Evolutionary conservation across 441 rosid species (phyloP).

Genomic region (Gossypium aridum): DNA sequence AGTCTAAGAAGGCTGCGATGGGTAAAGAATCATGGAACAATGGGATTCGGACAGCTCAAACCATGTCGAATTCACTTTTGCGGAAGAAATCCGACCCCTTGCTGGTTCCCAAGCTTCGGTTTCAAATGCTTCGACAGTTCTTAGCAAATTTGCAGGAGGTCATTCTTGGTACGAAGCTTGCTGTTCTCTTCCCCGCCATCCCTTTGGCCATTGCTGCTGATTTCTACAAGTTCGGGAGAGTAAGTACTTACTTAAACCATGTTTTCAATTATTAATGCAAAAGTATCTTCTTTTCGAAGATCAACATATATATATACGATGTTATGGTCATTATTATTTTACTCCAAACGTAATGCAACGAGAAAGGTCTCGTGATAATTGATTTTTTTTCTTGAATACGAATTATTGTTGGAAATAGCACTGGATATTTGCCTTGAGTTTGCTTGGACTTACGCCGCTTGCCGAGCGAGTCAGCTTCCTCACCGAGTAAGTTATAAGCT

Average conservation of each 20-base stretch:
- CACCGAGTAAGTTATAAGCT: conserved; percentile 43
- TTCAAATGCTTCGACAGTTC: conserved; percentile 26
- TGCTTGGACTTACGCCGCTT: conserved; percentile 55
- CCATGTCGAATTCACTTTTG: conserved; percentile 32
- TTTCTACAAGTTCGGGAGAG: conserved; percentile 33
- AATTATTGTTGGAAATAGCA: conserved; percentile 22
- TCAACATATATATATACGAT: neutral
- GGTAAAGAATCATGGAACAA: conserved; percentile 18
- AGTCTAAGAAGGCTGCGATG: neutral
- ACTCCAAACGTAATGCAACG: no score
- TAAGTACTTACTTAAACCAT: conserved; percentile 14
- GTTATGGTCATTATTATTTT: no score
- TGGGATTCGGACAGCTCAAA: conserved; percentile 27
- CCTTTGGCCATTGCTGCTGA: conserved; percentile 51
- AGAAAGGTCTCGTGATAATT: no score
- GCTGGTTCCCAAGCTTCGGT: conserved; percentile 31
- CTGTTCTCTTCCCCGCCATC: conserved; percentile 51
- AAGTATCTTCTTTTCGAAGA: neutral
- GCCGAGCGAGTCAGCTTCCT: conserved; percentile 74
- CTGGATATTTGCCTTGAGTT: conserved; percentile 53
- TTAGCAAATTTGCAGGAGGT: conserved; percentile 52
- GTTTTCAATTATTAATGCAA: neutral
- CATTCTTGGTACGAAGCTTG: conserved; percentile 53
- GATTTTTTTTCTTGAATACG: neutral
- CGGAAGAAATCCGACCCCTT: conserved; percentile 49